phyloP scores from a whole-genome alignment of 768 basidiomycete species.

The Pisolithus tinctorius region DNA sequence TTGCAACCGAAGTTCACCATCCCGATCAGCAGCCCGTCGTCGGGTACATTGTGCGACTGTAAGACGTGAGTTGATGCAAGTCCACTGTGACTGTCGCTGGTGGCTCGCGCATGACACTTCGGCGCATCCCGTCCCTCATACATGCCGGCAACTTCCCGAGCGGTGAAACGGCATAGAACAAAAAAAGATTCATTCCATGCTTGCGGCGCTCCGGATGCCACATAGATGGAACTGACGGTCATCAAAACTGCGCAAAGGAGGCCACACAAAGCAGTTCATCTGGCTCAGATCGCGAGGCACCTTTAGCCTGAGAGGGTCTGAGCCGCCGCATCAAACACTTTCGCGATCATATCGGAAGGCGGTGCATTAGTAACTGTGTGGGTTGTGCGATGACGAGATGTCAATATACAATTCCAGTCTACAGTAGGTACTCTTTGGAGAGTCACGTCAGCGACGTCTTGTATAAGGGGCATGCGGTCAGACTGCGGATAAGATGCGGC shows the following conservation, averaged over 20 bases:
- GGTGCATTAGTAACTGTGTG: background rate
- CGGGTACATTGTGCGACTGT: too few species aligned
- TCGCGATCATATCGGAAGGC: constrained; percentile 1
- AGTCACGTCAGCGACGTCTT: background rate
- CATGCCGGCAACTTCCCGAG: background rate
- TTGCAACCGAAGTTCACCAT: too few species aligned
- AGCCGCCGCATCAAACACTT: constrained; percentile 15
- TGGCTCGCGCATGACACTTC: too few species aligned
- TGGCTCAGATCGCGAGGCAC: background rate
- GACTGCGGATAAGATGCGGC: too few species aligned
- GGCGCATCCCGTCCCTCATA: too few species aligned
- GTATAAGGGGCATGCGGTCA: too few species aligned
- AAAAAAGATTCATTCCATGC: background rate
- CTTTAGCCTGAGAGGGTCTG: constrained; percentile 27
- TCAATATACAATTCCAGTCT: background rate
- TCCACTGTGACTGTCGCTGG: too few species aligned
- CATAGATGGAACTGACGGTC: background rate
- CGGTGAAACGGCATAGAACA: background rate
- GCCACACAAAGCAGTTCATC: background rate
- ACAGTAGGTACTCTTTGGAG: background rate
- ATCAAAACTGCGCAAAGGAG: background rate
- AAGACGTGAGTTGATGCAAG: too few species aligned
- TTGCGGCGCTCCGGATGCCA: background rate
- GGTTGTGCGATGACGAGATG: too few species aligned
- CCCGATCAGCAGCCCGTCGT: too few species aligned